A percentile compares a stretch with the other conserved stretches of the same genome.
phyloP scores from a whole-genome alignment of 257 asterid species.

The Pogostemon cablin region DNA sequence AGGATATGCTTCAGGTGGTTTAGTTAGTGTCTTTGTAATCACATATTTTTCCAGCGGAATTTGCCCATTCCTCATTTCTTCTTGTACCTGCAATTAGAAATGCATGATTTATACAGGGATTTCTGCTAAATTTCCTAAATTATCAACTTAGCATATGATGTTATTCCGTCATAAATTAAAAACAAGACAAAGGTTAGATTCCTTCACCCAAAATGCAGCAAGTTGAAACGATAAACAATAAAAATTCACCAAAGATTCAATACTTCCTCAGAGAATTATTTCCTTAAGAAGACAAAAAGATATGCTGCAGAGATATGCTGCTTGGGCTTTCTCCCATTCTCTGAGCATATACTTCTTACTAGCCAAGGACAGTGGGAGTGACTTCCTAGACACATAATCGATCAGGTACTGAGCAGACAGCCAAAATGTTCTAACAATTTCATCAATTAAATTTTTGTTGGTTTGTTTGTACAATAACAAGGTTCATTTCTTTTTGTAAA shows the following conservation, averaged over 20 bases:
- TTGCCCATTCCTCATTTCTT: constrained; percentile 90
- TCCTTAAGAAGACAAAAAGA: constrained; percentile 3
- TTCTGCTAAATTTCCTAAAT: constrained; percentile 14
- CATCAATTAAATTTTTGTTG: background rate
- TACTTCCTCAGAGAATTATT: constrained; percentile 20
- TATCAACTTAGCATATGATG: constrained; percentile 11
- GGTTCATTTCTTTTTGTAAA: background rate
- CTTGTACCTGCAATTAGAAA: constrained; percentile 69
- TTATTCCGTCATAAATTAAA: background rate
- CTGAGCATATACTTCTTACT: constrained; percentile 5
- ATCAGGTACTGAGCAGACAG: constrained; percentile 13
- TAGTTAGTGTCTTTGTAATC: constrained; percentile 86
- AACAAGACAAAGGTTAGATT: constrained; percentile 21
- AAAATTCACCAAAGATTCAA: constrained; percentile 19
- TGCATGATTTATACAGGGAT: constrained; percentile 8
- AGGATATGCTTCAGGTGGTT: constrained; percentile 95
- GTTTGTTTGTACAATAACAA: background rate
- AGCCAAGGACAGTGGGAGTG: background rate
- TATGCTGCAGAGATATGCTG: background rate
- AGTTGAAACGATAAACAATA: background rate
- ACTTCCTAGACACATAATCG: constrained; percentile 13
- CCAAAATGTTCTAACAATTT: background rate
- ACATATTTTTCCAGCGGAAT: constrained; percentile 83
- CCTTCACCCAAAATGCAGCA: constrained; percentile 12
- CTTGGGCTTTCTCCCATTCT: background rate